Percentiles rank a stretch among this genome's conserved stretches.
Conservation (phyloP, 2,329 filamentous ascomycete species). For the Fusarium sulawesiense region DNA sequence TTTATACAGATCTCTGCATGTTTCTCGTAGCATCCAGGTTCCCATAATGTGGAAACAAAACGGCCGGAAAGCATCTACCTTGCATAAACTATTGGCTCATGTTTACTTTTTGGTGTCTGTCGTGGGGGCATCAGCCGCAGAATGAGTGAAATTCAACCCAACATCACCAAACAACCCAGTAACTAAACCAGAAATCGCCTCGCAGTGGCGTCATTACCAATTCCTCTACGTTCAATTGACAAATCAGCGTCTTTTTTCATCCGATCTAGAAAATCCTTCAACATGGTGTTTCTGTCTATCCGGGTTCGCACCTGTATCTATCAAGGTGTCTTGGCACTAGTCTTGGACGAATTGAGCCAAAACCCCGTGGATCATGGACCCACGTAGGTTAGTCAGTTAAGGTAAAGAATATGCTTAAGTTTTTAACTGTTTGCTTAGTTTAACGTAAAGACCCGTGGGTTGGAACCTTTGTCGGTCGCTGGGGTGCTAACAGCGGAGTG, state of each 20-base stretch:
- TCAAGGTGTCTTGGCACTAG: slow-evolving; percentile 40
- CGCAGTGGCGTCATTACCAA: not conserved
- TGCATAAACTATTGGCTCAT: not conserved
- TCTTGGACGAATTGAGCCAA: not conserved
- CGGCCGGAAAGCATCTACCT: not conserved
- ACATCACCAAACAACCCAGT: slow-evolving; percentile 2
- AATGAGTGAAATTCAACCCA: not conserved
- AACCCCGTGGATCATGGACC: not conserved
- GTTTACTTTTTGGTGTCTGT: not conserved
- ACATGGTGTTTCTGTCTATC: slow-evolving; percentile 31
- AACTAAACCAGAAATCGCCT: not conserved
- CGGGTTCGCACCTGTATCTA: slow-evolving; percentile 42
- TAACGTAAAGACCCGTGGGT: not conserved
- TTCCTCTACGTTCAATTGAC: not conserved
- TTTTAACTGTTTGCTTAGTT: not conserved
- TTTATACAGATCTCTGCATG: slow-evolving; percentile 33
- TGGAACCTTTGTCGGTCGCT: slow-evolving; percentile 7
- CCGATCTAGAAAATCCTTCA: not conserved
- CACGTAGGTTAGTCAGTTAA: slow-evolving; percentile 19
- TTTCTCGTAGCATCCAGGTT: slow-evolving; percentile 5
- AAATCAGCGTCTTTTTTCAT: slow-evolving; percentile 1
- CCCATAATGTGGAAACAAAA: not conserved
- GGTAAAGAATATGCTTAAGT: slow-evolving; percentile 46
- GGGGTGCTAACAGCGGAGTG: not conserved
- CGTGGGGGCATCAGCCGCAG: slow-evolving; percentile 20